These are phyloP conservation scores for Hanseniaspora jakobsenii DNA, from an alignment of 805 yeast species.

Conservation along the genomic window DNA sequence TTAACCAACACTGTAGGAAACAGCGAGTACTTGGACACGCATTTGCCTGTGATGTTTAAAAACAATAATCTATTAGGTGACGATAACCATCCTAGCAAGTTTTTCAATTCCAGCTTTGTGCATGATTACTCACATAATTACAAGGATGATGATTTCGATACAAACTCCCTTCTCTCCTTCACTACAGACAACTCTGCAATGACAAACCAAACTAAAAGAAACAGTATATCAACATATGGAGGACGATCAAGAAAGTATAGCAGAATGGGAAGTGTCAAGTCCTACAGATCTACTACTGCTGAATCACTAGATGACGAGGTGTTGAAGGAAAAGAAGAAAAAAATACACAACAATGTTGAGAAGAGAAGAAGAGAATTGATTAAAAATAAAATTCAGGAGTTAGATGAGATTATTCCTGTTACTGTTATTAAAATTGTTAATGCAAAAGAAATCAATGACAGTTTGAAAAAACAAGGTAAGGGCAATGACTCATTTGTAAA, in stretches of 20 bases:
- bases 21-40: conserved; percentile 13
- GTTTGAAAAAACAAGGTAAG: not conserved
- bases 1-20: conserved; percentile 12
- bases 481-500: not conserved
- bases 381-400: conserved; percentile 74
- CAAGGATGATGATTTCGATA: conserved; percentile 1
- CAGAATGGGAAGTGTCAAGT: conserved; percentile 11
- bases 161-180: conserved; percentile 7
- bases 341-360: conserved; percentile 89
- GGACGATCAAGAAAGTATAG: conserved; percentile 5
- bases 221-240: not conserved
- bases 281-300: conserved; percentile 23
- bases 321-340: conserved; percentile 72
- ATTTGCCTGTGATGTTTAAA: conserved; percentile 5
- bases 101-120: too few relatives aligned
- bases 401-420: conserved; percentile 63
- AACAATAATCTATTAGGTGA: too few relatives aligned
- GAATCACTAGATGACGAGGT: conserved; percentile 24
- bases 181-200: conserved; percentile 12
- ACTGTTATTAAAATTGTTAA: conserved; percentile 10
- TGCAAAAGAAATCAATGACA: conserved; percentile 4
- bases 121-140: too few relatives aligned
- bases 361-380: conserved; percentile 82
- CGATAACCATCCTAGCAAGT: too few relatives aligned
- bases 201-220: conserved; percentile 7